Evolutionary conservation across 441 rosid species (phyloP).

Genomic region (Jatropha multifida): DNA sequence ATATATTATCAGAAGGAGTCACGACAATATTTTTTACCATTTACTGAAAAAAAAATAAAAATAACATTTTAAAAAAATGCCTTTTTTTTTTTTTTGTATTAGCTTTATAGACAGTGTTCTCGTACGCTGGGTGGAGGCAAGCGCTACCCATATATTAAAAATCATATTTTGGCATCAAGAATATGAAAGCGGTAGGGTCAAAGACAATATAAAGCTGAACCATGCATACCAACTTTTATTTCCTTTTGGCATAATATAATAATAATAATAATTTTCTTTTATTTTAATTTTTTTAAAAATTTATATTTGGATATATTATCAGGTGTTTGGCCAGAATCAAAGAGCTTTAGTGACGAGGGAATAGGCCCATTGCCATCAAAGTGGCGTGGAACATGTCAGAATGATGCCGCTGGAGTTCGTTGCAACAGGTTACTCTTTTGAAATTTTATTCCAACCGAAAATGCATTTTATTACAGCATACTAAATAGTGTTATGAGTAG

Average conservation of each 20-base stretch:
- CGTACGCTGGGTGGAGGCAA: too few relatives aligned
- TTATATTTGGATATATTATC: neutral
- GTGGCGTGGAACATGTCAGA: conserved; percentile 55
- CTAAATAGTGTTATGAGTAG: too few relatives aligned
- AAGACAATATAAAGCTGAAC: conserved; percentile 7
- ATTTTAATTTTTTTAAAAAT: neutral
- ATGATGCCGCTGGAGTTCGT: conserved; percentile 21
- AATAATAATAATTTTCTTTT: neutral
- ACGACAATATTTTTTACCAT: too few relatives aligned
- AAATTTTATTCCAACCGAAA: too few relatives aligned
- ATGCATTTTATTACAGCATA: too few relatives aligned
- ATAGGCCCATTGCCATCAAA: conserved; percentile 49
- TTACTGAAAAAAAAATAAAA: too few relatives aligned
- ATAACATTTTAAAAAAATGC: too few relatives aligned
- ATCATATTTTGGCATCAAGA: neutral
- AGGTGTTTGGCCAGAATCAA: conserved; percentile 70
- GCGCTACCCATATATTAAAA: too few relatives aligned
- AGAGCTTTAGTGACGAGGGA: conserved; percentile 56
- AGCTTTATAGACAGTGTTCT: too few relatives aligned
- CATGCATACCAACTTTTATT: conserved; percentile 10
- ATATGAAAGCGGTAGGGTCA: conserved; percentile 22
- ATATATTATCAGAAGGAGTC: too few relatives aligned
- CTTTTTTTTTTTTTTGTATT: too few relatives aligned
- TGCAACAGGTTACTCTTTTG: conserved; percentile 43
- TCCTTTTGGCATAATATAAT: conserved; percentile 14